These are phyloP conservation scores for Fusarium protoensiforme DNA, from an alignment of 2,329 filamentous ascomycete species.

Conservation along the genomic window DNA sequence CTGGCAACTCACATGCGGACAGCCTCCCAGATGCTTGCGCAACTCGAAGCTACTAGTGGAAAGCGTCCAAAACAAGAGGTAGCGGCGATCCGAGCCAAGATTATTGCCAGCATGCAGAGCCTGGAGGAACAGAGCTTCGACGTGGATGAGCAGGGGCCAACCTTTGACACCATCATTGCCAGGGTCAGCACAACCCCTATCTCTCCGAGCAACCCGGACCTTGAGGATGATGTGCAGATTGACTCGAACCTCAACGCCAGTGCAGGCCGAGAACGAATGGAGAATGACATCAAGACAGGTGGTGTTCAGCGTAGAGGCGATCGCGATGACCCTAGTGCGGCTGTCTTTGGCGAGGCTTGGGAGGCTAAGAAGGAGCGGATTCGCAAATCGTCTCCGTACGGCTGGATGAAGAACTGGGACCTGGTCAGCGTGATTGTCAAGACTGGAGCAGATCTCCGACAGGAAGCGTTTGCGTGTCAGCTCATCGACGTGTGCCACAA, in stretches of 20 bases:
- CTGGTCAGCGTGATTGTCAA: slow-evolving; percentile 89
- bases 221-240: slow-evolving; percentile 66
- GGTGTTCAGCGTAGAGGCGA: slow-evolving; percentile 84
- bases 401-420: slow-evolving; percentile 92
- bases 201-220: slow-evolving; percentile 55
- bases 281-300: slow-evolving; percentile 89
- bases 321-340: slow-evolving; percentile 85
- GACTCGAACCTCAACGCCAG: slow-evolving; percentile 71
- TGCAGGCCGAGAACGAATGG: slow-evolving; percentile 85
- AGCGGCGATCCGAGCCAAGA: slow-evolving; percentile 84
- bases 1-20: slow-evolving; percentile 89
- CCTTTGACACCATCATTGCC: slow-evolving; percentile 85
- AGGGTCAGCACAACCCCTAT: slow-evolving; percentile 68
- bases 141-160: slow-evolving; percentile 77
- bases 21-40: slow-evolving; percentile 87
- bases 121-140: slow-evolving; percentile 88
- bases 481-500: slow-evolving; percentile 84
- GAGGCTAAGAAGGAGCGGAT: slow-evolving; percentile 86
- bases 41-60: slow-evolving; percentile 82
- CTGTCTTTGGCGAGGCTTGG: slow-evolving; percentile 90
- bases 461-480: slow-evolving; percentile 89
- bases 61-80: slow-evolving; percentile 85
- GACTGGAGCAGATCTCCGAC: slow-evolving; percentile 83
- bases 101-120: slow-evolving; percentile 91
- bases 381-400: slow-evolving; percentile 83